phyloP scores from a whole-genome alignment of 2,329 filamentous ascomycete genomes.

The Neobulgaria alba region DNA sequence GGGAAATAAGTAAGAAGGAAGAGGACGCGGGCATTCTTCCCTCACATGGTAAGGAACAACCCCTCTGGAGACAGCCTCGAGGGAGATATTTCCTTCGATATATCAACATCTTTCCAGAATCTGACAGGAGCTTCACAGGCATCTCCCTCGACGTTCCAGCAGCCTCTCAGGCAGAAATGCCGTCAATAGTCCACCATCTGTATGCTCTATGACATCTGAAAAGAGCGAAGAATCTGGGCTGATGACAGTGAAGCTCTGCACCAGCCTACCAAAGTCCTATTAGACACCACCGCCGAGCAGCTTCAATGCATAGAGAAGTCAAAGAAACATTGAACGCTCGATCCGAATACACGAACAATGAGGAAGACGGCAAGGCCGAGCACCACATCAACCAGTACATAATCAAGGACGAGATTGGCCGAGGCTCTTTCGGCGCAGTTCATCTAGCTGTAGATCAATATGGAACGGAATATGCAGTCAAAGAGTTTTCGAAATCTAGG shows the following conservation, averaged over 20 bases:
- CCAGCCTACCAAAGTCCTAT: constrained; percentile 45
- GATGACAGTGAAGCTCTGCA: constrained; percentile 37
- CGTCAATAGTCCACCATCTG: constrained; percentile 29
- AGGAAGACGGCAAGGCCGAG: constrained; percentile 70
- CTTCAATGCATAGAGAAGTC: constrained; percentile 51
- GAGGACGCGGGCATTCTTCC: constrained; percentile 33
- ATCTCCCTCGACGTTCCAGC: constrained; percentile 35
- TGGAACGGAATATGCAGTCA: constrained; percentile 89
- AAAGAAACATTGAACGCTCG: constrained; percentile 90
- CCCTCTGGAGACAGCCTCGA: constrained; percentile 1
- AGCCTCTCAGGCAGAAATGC: constrained; percentile 31
- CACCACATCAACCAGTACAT: constrained; percentile 92
- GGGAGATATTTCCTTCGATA: too few relatives aligned
- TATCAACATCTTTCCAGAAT: too few relatives aligned
- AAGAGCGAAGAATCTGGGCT: constrained; percentile 3
- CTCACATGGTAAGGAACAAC: constrained; percentile 36
- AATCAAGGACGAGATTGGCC: constrained; percentile 91
- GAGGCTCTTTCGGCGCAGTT: constrained; percentile 90
- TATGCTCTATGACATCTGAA: constrained; percentile 12
- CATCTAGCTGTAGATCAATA: constrained; percentile 85
- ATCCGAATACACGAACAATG: constrained; percentile 78
- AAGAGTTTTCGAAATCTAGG: constrained; percentile 92
- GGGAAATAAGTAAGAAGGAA: constrained; percentile 21
- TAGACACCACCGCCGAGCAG: constrained; percentile 54
- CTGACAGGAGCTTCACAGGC: constrained; percentile 10